These are phyloP conservation scores for Hansfordia pulvinata DNA, from an alignment of 2,329 filamentous ascomycete genomes.

Conservation along the genomic window DNA sequence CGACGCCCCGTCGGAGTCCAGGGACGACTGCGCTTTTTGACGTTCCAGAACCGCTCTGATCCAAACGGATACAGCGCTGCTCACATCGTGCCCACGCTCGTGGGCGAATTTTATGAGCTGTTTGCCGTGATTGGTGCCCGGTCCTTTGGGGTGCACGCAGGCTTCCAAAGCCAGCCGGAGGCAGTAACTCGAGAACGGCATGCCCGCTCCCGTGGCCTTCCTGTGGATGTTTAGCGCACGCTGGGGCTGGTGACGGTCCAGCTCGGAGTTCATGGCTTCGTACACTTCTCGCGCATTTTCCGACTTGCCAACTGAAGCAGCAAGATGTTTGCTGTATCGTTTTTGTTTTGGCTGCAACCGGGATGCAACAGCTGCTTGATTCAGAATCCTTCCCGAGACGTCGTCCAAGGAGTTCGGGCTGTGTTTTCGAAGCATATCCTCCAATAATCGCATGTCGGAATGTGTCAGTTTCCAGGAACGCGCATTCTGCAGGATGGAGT, in stretches of 20 bases:
- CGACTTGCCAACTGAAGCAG: slow-evolving; percentile 11
- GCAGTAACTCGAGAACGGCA: slow-evolving; percentile 24
- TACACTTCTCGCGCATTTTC: slow-evolving; percentile 18
- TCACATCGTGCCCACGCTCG: slow-evolving; percentile 25
- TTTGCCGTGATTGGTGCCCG: slow-evolving; percentile 18
- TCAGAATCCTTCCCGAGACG: slow-evolving; percentile 25
- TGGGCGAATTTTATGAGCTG: slow-evolving; percentile 25
- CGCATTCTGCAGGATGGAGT: slow-evolving; percentile 23
- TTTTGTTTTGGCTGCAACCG: slow-evolving; percentile 4
- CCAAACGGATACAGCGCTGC: slow-evolving; percentile 15
- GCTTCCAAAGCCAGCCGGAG: slow-evolving; percentile 34
- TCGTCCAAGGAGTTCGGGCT: slow-evolving; percentile 19
- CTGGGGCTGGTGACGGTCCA: slow-evolving; percentile 17
- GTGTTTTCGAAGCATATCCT: slow-evolving; percentile 17
- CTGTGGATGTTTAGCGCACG: slow-evolving; percentile 24
- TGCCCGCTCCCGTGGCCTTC: slow-evolving; percentile 16
- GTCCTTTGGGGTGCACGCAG: slow-evolving; percentile 18
- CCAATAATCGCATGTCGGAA: slow-evolving; percentile 19
- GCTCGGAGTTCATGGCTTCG: slow-evolving; percentile 25
- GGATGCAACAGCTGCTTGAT: slow-evolving; percentile 12
- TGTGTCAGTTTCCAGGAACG: slow-evolving; percentile 23
- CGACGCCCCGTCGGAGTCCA: slow-evolving; percentile 8
- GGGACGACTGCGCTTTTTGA: too few relatives aligned
- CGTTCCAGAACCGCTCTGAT: slow-evolving; percentile 11
- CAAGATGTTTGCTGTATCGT: slow-evolving; percentile 1